Conservation (phyloP, 257 asterid genomes). For the Striga asiatica region DNA sequence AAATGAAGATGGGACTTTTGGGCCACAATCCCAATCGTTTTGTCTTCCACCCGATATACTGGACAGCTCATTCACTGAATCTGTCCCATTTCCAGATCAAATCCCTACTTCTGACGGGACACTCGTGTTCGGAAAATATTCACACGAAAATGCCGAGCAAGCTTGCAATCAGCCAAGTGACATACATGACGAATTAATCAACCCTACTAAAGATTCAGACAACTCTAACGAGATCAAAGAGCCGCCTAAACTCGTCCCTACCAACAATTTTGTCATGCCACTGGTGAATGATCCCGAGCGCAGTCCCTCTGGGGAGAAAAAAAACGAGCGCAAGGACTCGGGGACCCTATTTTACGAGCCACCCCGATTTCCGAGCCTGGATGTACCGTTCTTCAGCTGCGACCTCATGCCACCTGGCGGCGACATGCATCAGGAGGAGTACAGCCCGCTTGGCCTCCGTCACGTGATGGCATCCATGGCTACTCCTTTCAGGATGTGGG, state of each 20-base stretch:
- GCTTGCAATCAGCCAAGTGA: conserved; percentile 18
- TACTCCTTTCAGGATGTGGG: conserved; percentile 81
- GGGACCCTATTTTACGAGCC: conserved; percentile 82
- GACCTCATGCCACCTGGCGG: conserved; percentile 67
- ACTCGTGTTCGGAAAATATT: conserved; percentile 30
- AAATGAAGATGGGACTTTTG: conserved; percentile 31
- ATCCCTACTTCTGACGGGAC: conserved; percentile 31
- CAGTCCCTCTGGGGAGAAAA: too few relatives aligned
- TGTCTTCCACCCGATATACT: conserved; percentile 37
- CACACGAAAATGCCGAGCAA: too few relatives aligned
- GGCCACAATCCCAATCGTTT: too few relatives aligned
- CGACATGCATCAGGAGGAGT: conserved; percentile 81
- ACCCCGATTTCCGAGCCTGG: conserved; percentile 89
- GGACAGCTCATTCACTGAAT: conserved; percentile 35
- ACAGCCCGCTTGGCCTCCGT: conserved; percentile 90
- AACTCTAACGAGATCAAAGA: conserved; percentile 27
- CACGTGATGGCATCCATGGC: conserved; percentile 86
- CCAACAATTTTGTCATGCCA: conserved; percentile 39
- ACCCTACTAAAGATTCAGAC: conserved; percentile 27
- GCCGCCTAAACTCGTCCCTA: conserved; percentile 39
- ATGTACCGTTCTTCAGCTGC: conserved; percentile 74
- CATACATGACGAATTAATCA: conserved; percentile 29
- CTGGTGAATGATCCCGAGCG: conserved; percentile 29
- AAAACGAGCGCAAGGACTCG: conserved; percentile 35
- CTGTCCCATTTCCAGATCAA: conserved; percentile 29